Conservation (phyloP, 495 filamentous ascomycete species). For the Bombardia bombarda region DNA sequence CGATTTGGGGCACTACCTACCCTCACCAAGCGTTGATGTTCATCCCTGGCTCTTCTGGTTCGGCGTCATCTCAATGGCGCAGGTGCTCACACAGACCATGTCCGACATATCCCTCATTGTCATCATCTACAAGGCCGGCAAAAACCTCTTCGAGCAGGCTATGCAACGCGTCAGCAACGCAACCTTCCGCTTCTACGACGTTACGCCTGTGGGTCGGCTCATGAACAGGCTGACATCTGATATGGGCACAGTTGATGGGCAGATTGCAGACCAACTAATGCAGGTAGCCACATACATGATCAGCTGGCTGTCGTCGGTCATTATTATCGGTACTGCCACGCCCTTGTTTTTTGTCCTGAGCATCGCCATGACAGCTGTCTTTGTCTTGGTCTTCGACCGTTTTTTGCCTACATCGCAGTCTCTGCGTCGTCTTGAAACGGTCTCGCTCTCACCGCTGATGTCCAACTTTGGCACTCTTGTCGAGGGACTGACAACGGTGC, state of each 20-base stretch:
- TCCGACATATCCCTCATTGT: constrained; percentile 54
- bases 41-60: constrained; percentile 66
- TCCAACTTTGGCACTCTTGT: constrained; percentile 78
- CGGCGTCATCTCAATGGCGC: constrained; percentile 48
- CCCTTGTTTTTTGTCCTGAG: constrained; percentile 68
- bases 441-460: constrained; percentile 71
- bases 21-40: constrained; percentile 58
- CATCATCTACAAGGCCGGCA: constrained; percentile 69
- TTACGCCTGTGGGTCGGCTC: constrained; percentile 72
- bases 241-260: constrained; percentile 74
- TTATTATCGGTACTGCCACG: constrained; percentile 68
- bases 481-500: constrained; percentile 72
- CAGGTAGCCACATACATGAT: constrained; percentile 55
- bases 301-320: constrained; percentile 60
- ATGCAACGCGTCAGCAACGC: constrained; percentile 64
- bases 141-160: constrained; percentile 58
- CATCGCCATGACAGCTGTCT: constrained; percentile 50
- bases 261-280: constrained; percentile 62
- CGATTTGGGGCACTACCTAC: constrained; percentile 39
- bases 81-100: constrained; percentile 46
- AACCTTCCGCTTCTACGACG: constrained; percentile 81
- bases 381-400: constrained; percentile 58
- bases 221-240: constrained; percentile 86
- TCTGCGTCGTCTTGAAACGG: constrained; percentile 73
- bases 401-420: constrained; percentile 80